Evolutionary conservation across 441 rosid genomes (phyloP), one percentile per base, ranked within the genome.

Genomic region (Adansonia madagascariensis): DNA sequence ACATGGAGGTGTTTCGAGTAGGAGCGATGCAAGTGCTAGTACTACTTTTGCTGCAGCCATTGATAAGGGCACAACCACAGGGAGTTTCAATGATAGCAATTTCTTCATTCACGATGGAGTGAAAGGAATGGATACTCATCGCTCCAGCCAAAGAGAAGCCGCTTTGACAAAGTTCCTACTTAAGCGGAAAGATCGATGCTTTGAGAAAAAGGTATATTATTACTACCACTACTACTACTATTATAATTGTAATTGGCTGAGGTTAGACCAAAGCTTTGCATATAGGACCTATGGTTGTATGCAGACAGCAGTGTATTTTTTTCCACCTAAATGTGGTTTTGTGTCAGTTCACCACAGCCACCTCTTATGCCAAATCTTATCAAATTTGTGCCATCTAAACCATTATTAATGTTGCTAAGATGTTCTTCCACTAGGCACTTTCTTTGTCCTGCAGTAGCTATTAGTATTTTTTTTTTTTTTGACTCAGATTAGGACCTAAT

Each of bases 161-260:
- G 97, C 98, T 46, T 57, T 93, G 22, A 77, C 81, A 66, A 93
- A 90, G 82, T 93, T 93, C 80, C 81, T 94, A 20, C 46, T 88
- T 77, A 91, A 93, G 88, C 88, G 91, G 62, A 93, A 93, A 82
- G 89, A 89, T 69, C 82, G 91, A 74, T 93, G 96, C 89, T 93
- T 78, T 80, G 92, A 89, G 82, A 90, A 91, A 80, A 93, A 91
- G 96, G 98, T 93, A 59, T 63, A 1, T 31, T 31, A 59, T 63
- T 39, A 31, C 24, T 24, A 24, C 24, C 1, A 1, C 11, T 39
- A 31, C 57, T 74, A 55, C 63, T 72, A 18, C 50, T 11, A 55
- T 17, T 72, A 10, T 39, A 6, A 68, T 50, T 56, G 22, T 81
- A 75, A 64, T 43, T 67, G 10, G 56, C 11, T 35, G 49, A 35